Percentiles rank a stretch among this genome's conserved stretches.
Conservation (phyloP, 2,329 filamentous ascomycete species). For the Escovopsis weberi region DNA sequence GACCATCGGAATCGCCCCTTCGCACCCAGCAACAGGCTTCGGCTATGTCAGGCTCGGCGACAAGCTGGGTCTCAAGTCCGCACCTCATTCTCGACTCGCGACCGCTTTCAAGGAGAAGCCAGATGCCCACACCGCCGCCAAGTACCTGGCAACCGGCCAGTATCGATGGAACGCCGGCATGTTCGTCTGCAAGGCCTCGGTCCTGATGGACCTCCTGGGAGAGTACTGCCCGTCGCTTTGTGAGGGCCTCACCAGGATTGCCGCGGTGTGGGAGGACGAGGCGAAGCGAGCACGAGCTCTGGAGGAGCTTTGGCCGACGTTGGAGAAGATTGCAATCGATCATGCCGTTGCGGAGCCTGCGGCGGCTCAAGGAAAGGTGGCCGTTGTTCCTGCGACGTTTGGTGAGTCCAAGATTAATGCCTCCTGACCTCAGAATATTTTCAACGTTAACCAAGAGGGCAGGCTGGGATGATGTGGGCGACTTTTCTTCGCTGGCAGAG, state of each 20-base stretch:
- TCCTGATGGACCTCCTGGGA: slow-evolving; percentile 12
- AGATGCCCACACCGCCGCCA: slow-evolving; percentile 13
- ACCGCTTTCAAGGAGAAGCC: slow-evolving; percentile 15
- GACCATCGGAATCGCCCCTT: slow-evolving; percentile 14
- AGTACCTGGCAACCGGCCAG: slow-evolving; percentile 13
- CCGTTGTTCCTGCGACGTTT: slow-evolving; percentile 14
- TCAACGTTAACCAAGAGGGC: neutral
- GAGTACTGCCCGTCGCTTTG: slow-evolving; percentile 12
- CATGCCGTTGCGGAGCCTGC: slow-evolving; percentile 15
- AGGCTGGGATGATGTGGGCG: slow-evolving; percentile 15
- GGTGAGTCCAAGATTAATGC: slow-evolving; percentile 3
- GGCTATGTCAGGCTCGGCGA: slow-evolving; percentile 14
- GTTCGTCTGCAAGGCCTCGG: slow-evolving; percentile 14
- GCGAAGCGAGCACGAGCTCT: slow-evolving; percentile 8
- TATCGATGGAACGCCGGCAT: slow-evolving; percentile 16
- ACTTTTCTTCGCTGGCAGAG: slow-evolving; percentile 14
- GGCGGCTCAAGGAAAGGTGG: slow-evolving; percentile 13
- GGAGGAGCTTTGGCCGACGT: slow-evolving; percentile 11
- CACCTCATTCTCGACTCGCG: slow-evolving; percentile 11
- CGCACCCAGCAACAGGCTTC: slow-evolving; percentile 14
- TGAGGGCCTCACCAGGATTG: slow-evolving; percentile 10
- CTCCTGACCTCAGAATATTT: neutral
- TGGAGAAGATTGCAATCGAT: slow-evolving; percentile 14
- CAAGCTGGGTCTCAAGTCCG: slow-evolving; percentile 7
- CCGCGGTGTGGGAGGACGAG: slow-evolving; percentile 13